Evolutionary conservation across 2,329 filamentous ascomycete genomes (phyloP).

Genomic region (Fusarium beomiforme): DNA sequence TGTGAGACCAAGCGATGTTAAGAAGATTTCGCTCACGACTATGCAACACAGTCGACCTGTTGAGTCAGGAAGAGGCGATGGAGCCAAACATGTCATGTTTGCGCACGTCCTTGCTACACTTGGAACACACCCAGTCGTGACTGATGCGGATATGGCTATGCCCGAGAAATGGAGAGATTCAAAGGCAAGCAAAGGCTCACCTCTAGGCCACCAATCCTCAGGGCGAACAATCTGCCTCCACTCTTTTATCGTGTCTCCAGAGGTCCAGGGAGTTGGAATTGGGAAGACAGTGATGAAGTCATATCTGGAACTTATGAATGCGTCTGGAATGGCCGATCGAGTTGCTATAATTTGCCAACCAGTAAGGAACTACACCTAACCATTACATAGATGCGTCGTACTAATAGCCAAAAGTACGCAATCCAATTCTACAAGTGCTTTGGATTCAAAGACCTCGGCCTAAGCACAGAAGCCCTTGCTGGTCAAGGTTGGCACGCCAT

Average conservation of each 20-base stretch:
- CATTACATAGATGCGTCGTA: neutral
- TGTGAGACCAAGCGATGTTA: conserved; percentile 57
- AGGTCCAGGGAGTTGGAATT: conserved; percentile 77
- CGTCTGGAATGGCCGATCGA: conserved; percentile 74
- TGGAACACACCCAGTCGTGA: conserved; percentile 69
- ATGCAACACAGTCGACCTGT: conserved; percentile 61
- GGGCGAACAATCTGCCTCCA: conserved; percentile 84
- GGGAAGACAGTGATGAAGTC: conserved; percentile 78
- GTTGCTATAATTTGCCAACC: conserved; percentile 82
- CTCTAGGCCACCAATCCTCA: conserved; percentile 74
- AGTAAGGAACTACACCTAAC: conserved; percentile 50
- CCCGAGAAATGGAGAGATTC: conserved; percentile 73
- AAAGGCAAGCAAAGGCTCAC: conserved; percentile 52
- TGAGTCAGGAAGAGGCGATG: conserved; percentile 56
- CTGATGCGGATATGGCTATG: conserved; percentile 79
- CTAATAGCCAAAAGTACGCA: conserved; percentile 60
- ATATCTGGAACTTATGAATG: conserved; percentile 80
- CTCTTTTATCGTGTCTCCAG: conserved; percentile 81
- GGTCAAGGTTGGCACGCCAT: conserved; percentile 86
- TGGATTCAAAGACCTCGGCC: conserved; percentile 75
- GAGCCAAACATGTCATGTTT: conserved; percentile 67
- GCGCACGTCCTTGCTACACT: conserved; percentile 83
- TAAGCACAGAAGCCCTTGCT: conserved; percentile 76
- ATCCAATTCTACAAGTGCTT: conserved; percentile 80
- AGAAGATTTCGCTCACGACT: conserved; percentile 63